Evolutionary conservation across 352 stramenopile genomes (phyloP), one percentile per base, ranked within the genome.

Genomic region (Globisporangium splendens): DNA sequence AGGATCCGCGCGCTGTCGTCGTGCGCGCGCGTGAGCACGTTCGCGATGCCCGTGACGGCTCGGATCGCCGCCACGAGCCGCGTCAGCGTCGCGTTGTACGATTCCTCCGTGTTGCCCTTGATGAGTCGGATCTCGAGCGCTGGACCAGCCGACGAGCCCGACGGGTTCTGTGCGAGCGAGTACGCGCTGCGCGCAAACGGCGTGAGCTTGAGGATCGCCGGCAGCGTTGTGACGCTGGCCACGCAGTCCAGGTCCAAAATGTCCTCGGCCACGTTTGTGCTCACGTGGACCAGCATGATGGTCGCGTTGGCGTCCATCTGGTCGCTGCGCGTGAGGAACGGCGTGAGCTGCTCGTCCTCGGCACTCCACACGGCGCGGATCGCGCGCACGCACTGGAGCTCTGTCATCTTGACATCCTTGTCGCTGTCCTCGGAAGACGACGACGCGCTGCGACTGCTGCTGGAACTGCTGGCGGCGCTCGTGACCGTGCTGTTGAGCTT

Each of bases 141-240:
- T 6, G 28, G 28, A 35, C 28, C 28, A 0, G 28, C 28, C 7
- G 28, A 17, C 82, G 84, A 3, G 71, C 65, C 13, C 59, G 55
- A 3, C 65, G 44, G 2, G 66, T 67, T 15, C 46, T 17, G 7
- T 59, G 42, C 46, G n/a, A 44, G 39, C 17, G 12, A n/a, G 39
- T n/a, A 18, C 13, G 39, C 39, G 42, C 72, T 87, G 28, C 78
- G 64, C 6, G 78, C 78, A 21, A 94, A 87, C 14, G 84, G 84
- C 66, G 84, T 72, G 18, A 94, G 62, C 61, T 92, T 94, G 50
- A 91, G 62, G 44, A 93, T 72, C 22, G 67, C 43, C 7, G 77
- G 77, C 28, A 89, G 43, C 33, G 73, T 53, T 35, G 78, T 52
- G 31, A 88, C 67, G 39, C 54, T 68, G 5, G 73, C 71, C 31